Conservation (phyloP, 495 filamentous ascomycete species). For the Hamigera avellanea region DNA sequence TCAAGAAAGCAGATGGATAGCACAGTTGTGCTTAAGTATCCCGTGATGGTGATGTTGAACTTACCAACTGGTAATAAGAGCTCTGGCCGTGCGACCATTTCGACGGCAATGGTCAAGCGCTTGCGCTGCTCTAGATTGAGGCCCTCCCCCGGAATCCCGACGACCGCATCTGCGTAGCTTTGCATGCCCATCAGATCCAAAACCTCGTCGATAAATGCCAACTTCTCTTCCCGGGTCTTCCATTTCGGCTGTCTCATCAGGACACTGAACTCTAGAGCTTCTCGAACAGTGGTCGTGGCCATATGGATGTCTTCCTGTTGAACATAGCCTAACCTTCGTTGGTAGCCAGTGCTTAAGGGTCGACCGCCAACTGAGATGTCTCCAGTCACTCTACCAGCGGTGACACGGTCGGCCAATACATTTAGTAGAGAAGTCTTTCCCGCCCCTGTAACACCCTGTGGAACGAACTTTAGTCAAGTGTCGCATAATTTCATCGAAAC, state of each 20-base stretch:
- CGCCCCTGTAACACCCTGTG: conserved; percentile 45
- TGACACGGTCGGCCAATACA: conserved; percentile 41
- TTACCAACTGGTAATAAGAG: conserved; percentile 56
- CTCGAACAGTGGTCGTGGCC: conserved; percentile 74
- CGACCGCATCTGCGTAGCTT: conserved; percentile 57
- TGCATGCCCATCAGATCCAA: background rate
- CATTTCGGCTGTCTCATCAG: no score
- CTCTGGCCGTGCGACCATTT: conserved; percentile 51
- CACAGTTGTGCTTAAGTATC: no score
- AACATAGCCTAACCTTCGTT: conserved; percentile 86
- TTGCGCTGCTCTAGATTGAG: conserved; percentile 68
- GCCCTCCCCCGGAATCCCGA: conserved; percentile 61
- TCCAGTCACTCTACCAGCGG: conserved; percentile 38
- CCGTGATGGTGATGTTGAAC: no score
- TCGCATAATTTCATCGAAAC: no score
- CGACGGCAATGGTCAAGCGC: conserved; percentile 24
- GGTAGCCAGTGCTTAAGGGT: conserved; percentile 59
- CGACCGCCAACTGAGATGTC: conserved; percentile 42
- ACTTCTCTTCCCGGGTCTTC: no score
- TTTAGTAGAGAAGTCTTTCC: conserved; percentile 58
- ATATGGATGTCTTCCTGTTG: conserved; percentile 90
- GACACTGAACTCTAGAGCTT: conserved; percentile 71
- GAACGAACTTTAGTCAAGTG: no score
- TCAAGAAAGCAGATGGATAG: no score
- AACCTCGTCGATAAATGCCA: background rate